A percentile compares a stretch with the other conserved stretches of the same genome.
phyloP scores from a whole-genome alignment of 2,329 filamentous ascomycete genomes.

The Drechslerella stenobrocha region DNA sequence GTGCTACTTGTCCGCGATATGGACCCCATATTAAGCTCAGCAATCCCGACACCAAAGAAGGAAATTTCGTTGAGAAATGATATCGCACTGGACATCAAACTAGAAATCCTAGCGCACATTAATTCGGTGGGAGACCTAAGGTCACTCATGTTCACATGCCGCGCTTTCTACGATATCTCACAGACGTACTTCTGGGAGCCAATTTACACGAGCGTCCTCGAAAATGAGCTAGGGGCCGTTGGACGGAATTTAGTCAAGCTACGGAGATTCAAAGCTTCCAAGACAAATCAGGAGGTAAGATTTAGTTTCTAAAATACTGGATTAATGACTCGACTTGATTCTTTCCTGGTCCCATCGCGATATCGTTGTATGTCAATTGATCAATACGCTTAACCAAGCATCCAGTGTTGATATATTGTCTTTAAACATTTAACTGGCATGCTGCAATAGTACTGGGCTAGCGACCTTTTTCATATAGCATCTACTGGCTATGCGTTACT shows the following conservation, averaged over 20 bases:
- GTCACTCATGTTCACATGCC: constrained; percentile 20
- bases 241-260: constrained; percentile 17
- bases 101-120: constrained; percentile 13
- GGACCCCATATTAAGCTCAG: no score
- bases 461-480: not conserved
- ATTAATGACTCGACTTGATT: no score
- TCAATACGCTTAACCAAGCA: no score
- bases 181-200: constrained; percentile 17
- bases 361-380: no score
- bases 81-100: constrained; percentile 27
- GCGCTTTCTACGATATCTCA: constrained; percentile 22
- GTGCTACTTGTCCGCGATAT: no score
- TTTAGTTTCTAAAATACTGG: no score
- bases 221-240: constrained; percentile 12
- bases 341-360: no score
- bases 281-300: constrained; percentile 19
- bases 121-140: constrained; percentile 11
- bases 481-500: no score
- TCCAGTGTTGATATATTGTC: no score
- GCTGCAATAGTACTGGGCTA: not conserved
- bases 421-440: not conserved
- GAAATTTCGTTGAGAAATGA: constrained; percentile 2
- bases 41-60: no score
- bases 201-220: constrained; percentile 14
- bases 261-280: constrained; percentile 32